Base-by-base conservation (phyloP, 176 grass and related monocot genomes). In the Oryza longistaminata region DNA sequence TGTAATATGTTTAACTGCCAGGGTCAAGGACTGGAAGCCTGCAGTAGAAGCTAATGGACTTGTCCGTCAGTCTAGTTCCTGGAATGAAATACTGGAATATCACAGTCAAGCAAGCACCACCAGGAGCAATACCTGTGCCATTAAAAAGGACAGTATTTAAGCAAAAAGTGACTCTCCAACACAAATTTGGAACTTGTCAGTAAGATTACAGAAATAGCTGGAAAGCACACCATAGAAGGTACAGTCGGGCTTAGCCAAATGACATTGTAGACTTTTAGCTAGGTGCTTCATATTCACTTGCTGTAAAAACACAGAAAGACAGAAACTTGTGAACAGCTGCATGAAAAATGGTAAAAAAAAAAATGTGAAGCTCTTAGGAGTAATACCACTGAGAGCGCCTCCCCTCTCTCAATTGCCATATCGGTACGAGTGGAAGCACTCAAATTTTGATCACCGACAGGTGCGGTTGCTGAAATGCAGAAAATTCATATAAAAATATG, bases 11-110 rank as follows among this genome's bases (percentile, higher is more conserved):
- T 94, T 81, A 98, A 80, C 69, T 85, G 70, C 91, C 96, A 62
- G 87, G 80, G 68, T 95, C 93, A 45, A 95, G 93, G 64, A 98
- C 89, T 25, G 96, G 96, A 87, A 93, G 91, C 55, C 96, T 93
- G 82, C 93, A 98, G 84, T 98, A 95, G 83, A 98, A 98, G 85
- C 93, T 98, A 77, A 98, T 90, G 49, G 93, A 92, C 87, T 95
- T 98, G 72, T 98, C 96, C 43, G 89, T 87, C 62, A 95, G 12
- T 58, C 91, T 85, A n/a, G 96, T 98, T 44, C 96, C 93, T 0
- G 86, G 91, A 76, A 98, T 78, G 86, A 98, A 95, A 65, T 93
- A 92, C 90, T 95, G 96, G 88, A 95, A 98, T 85, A 98, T 92
- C 4, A 98, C 93, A 31, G 91, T 93, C 76, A 98, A 90, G 87